Base-by-base conservation (phyloP, 2,329 filamentous ascomycete species). In the Cytospora piceae region DNA sequence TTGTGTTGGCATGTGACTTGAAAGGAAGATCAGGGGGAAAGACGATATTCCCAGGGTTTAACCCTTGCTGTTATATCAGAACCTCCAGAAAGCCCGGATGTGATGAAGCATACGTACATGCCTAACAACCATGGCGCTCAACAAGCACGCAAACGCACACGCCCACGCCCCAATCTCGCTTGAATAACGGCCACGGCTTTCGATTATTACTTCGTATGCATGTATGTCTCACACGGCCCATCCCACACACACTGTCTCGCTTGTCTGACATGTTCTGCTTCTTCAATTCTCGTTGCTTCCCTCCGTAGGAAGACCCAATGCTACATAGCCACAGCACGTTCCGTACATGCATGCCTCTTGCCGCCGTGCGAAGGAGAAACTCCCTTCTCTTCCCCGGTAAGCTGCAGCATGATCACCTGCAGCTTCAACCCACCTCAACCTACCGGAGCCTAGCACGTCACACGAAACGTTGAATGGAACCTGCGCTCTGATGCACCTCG, bases 401-500 rank as follows among this genome's bases (percentile, higher is more conserved):
- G 4, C 46, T 24, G 46, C 46, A 24, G 7, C 46, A 5, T 5
- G 46, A 14, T 11, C 7, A 49, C 11, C 46, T 49, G 46, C 46
- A 24, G n/a, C 11, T 11, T 49, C 46, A 24, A 24, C 46, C 46
- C 24, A 49, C 46, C 46, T 49, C 46, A 24, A 24, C 46, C 46
- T 49, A 49, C 46, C 46, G 46, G 46, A 49, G 22, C 22, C 12
- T 24, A 49, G 46, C 46, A 49, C 46, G 46, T 49, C 46, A 49
- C 46, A 49, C 17, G 46, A n/a, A 6, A 20, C 17, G 39, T 42
- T 49, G 11, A 7, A 24, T 49, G 46, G 46, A 24, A 24, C n/a
- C 46, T 42, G 39, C 39, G 20, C 7, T 14, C 11, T 14, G n/a
- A 22, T 9, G n/a, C 20, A n/a, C 42, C 15, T n/a, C 8, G 39